Base-by-base conservation (phyloP, 495 filamentous ascomycete species). In the Xylaria palmicola region DNA sequence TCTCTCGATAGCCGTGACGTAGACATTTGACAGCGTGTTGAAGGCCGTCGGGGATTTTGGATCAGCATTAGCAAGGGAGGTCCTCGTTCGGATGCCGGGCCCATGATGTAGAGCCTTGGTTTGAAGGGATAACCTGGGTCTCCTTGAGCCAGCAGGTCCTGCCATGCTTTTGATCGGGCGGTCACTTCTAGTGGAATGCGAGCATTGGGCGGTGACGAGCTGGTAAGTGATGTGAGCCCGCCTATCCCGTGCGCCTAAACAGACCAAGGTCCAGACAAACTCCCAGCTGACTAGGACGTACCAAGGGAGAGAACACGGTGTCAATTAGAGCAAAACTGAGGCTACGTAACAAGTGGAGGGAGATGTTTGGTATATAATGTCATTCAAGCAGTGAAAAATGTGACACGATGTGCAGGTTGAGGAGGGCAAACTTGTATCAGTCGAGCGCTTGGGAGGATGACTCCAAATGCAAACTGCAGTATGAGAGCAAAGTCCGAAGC, bases 11-110 rank as follows among this genome's bases (percentile, higher is more conserved):
- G 82, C 76, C 32, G 82, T 82, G 29, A 89, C 86, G 69, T 92
- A 91, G 57, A 86, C 85, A 71, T 95, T 94, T 32, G 85, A 86
- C 64, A 91, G 87, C 36, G 90, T 95, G 70, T 93, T 95, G 71
- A 90, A 88, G 22, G 86, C 76, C 4, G 90, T 94, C 6, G 90
- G 90, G 7, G 90, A 92, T 30, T 83, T 83, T 17, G 88, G 78
- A 40, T 88, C 81, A 2, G 86, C 70, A 47, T 69, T 68, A 15
- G 73, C 64, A 37, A 75, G 71, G 27, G 75, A 66, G 15, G 61
- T 63, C 52, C 72, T 75, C 48, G 72, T 64, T 6, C 73, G 67
- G 49, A 73, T 68, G 43, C 61, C 63, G 45, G 59, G 70, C 9
- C 72, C 56, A 56, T 59, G 49, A 56, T 60, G 51, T 27, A 58